Conservation (phyloP, 23 red algal genomes). For the Gracilaria vermiculophylla region DNA sequence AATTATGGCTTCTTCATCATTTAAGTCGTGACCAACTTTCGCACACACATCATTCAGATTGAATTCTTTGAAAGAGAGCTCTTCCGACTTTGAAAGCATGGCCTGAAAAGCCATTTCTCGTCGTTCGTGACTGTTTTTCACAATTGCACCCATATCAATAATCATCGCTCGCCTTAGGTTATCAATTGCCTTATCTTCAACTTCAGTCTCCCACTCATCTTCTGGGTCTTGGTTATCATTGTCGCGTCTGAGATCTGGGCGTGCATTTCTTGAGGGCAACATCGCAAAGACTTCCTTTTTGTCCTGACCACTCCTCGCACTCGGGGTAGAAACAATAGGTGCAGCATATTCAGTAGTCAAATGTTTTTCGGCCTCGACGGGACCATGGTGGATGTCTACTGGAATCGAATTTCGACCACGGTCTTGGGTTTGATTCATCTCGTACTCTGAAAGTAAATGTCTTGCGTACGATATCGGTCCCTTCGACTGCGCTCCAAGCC, state of each 20-base stretch:
- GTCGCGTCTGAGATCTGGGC: background rate
- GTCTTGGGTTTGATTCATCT: background rate
- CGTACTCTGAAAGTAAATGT: background rate
- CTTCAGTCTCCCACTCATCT: slow-evolving; percentile 33
- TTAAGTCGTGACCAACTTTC: slow-evolving; percentile 16
- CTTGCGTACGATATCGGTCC: background rate
- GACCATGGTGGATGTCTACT: background rate
- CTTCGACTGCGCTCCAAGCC: slow-evolving; percentile 7
- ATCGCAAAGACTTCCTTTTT: background rate
- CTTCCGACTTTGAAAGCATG: background rate
- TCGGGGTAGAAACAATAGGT: background rate
- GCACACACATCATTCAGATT: background rate
- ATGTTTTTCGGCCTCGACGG: background rate
- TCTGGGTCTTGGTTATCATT: background rate
- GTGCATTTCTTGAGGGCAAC: background rate
- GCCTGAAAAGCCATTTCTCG: background rate
- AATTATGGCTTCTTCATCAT: slow-evolving; percentile 15
- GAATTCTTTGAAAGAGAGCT: background rate
- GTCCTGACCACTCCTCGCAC: background rate
- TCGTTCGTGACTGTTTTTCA: slow-evolving; percentile 8
- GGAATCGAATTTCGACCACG: background rate
- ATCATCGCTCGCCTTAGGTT: slow-evolving; percentile 35
- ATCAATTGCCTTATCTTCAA: slow-evolving; percentile 25
- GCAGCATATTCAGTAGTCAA: background rate
- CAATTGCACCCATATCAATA: slow-evolving; percentile 31